These are phyloP conservation scores for Ophiocordyceps polyrhachis-furcata DNA, from an alignment of 2,329 filamentous ascomycete genomes.

Conservation along the genomic window DNA sequence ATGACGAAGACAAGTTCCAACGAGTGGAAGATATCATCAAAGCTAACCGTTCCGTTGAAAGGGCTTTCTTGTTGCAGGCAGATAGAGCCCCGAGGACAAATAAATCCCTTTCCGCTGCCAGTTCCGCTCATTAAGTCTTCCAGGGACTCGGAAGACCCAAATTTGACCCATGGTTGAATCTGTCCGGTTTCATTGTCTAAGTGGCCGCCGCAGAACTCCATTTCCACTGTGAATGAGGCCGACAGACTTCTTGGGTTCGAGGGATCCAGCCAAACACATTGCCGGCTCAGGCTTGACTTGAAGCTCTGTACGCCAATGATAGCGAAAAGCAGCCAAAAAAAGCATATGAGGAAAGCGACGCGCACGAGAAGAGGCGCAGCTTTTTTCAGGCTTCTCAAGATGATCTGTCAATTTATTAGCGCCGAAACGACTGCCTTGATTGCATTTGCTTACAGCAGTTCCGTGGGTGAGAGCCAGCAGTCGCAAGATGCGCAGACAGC, in stretches of 20 bases:
- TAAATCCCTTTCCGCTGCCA: slow-evolving; percentile 54
- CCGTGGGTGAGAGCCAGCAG: slow-evolving; percentile 85
- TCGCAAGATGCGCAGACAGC: slow-evolving; percentile 79
- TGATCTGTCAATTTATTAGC: slow-evolving; percentile 39
- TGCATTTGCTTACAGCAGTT: slow-evolving; percentile 48
- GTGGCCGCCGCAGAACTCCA: slow-evolving; percentile 77
- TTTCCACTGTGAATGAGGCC: slow-evolving; percentile 39
- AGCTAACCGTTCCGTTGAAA: slow-evolving; percentile 71
- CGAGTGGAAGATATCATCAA: slow-evolving; percentile 86
- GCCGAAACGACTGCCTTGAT: not conserved
- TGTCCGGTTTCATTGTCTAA: slow-evolving; percentile 39
- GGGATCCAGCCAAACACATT: slow-evolving; percentile 62
- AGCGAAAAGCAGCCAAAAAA: slow-evolving; percentile 96
- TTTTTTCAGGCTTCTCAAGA: slow-evolving; percentile 86
- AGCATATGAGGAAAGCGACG: slow-evolving; percentile 82
- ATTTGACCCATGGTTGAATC: slow-evolving; percentile 47
- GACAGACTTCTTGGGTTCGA: slow-evolving; percentile 32
- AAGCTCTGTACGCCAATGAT: slow-evolving; percentile 96
- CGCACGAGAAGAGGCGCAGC: slow-evolving; percentile 81
- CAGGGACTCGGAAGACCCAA: slow-evolving; percentile 16
- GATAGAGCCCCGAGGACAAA: slow-evolving; percentile 68
- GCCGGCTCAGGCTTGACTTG: slow-evolving; percentile 60
- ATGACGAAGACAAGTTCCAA: slow-evolving; percentile 91
- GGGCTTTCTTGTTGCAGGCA: slow-evolving; percentile 70
- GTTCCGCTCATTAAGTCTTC: slow-evolving; percentile 31